A percentile compares a stretch with the other conserved stretches of the same genome.
Evolutionary conservation across 1,284 basidiomycete genomes (phyloP).

Genomic region (Marasmius oreades): DNA sequence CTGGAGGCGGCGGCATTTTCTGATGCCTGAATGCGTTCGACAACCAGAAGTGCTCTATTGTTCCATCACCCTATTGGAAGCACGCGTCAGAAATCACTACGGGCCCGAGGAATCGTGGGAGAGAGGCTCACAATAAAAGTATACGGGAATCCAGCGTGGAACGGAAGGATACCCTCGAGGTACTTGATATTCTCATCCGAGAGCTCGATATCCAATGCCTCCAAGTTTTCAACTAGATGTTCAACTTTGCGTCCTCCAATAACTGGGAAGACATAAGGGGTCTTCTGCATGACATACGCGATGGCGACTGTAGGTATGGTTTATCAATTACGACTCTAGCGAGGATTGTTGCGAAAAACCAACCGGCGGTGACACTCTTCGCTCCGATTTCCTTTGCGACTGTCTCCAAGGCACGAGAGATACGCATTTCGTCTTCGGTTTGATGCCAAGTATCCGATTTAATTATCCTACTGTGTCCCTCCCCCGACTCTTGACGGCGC

Average conservation of each 20-base stretch:
- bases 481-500: not conserved
- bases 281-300: not conserved
- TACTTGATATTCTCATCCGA: not conserved
- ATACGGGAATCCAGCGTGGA: not conserved
- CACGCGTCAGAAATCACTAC: too few relatives aligned
- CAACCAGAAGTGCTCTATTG: too few relatives aligned
- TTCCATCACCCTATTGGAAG: too few relatives aligned
- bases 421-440: not conserved
- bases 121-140: not conserved
- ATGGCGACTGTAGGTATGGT: not conserved
- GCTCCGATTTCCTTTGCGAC: not conserved
- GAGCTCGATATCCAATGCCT: not conserved
- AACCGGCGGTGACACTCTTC: not conserved
- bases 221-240: not conserved
- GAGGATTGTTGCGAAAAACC: not conserved
- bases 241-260: not conserved
- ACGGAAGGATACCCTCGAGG: not conserved
- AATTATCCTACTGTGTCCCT: not conserved
- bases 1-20: too few relatives aligned
- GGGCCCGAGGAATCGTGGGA: too few relatives aligned
- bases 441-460: not conserved
- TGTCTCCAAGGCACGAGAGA: not conserved
- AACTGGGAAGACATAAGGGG: not conserved
- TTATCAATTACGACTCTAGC: not conserved
- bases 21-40: too few relatives aligned